Evolutionary conservation across 1,284 basidiomycete genomes (phyloP).

Genomic region (Ceratobasidium sp.): DNA sequence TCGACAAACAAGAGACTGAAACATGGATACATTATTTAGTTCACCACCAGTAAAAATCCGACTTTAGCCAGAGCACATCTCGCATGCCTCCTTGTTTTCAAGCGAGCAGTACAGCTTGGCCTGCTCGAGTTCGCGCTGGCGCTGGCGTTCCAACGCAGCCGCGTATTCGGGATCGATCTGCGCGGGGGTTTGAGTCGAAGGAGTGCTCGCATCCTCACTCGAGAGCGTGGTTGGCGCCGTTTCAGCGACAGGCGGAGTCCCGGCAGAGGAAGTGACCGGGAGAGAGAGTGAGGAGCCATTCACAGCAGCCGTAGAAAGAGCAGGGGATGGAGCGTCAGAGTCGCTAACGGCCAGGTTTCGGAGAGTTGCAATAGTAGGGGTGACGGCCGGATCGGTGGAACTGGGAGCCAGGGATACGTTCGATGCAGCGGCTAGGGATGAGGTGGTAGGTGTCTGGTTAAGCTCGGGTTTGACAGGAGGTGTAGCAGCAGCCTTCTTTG

Average conservation of each 20-base stretch:
- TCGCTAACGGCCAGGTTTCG: conserved; percentile 16
- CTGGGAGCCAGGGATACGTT: conserved; percentile 30
- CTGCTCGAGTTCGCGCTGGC: conserved; percentile 77
- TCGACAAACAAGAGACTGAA: no score
- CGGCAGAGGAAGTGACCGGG: background rate
- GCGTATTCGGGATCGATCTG: conserved; percentile 79
- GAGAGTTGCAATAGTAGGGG: conserved; percentile 35
- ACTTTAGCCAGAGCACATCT: conserved; percentile 73
- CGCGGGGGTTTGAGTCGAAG: conserved; percentile 58
- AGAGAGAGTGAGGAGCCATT: conserved; percentile 37
- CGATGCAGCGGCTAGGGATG: conserved; percentile 31
- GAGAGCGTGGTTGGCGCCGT: conserved; percentile 36
- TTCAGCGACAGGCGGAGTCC: conserved; percentile 36
- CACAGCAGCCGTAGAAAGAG: conserved; percentile 33
- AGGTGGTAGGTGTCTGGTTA: conserved; percentile 17
- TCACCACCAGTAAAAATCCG: no score
- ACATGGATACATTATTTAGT: no score
- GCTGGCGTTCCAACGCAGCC: conserved; percentile 74
- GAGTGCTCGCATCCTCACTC: conserved; percentile 11
- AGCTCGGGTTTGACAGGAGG: conserved; percentile 40
- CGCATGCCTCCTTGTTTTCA: conserved; percentile 85
- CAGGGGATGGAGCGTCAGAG: conserved; percentile 21
- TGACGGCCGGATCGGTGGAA: conserved; percentile 4
- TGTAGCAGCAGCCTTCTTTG: conserved; percentile 41
- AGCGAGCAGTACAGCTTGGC: conserved; percentile 81